Evolutionary conservation across 768 basidiomycete genomes (phyloP).

Genomic region (Gautieria morchelliformis): DNA sequence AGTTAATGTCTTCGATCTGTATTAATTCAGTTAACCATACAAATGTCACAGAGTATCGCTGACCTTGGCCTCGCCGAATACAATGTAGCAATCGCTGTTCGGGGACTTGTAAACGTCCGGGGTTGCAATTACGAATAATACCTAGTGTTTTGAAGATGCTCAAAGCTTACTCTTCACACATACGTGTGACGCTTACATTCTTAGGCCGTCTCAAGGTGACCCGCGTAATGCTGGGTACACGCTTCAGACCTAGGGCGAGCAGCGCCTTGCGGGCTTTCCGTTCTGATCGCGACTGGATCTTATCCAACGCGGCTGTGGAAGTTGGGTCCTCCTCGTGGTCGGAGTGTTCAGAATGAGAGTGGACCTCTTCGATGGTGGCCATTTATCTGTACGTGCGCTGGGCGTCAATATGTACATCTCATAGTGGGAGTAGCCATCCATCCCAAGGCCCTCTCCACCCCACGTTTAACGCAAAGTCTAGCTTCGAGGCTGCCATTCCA

Average conservation of each 20-base stretch:
- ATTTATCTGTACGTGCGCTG: slow-evolving; percentile 5
- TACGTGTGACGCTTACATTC: slow-evolving; percentile 47
- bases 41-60: slow-evolving; percentile 6
- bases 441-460: background rate
- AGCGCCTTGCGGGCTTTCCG: slow-evolving; percentile 94
- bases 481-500: background rate
- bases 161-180: background rate
- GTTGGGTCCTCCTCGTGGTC: slow-evolving; percentile 75
- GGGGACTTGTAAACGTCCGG: slow-evolving; percentile 98
- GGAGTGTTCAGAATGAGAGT: slow-evolving; percentile 42
- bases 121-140: slow-evolving; percentile 84
- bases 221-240: slow-evolving; percentile 85
- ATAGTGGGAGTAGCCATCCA: background rate
- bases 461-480: background rate
- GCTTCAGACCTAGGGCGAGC: slow-evolving; percentile 83
- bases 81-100: slow-evolving; percentile 97
- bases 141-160: slow-evolving; percentile 27
- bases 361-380: slow-evolving; percentile 75
- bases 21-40: background rate
- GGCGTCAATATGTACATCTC: slow-evolving; percentile 7
- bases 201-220: slow-evolving; percentile 93
- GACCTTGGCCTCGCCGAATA: slow-evolving; percentile 96
- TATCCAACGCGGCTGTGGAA: slow-evolving; percentile 76
- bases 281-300: slow-evolving; percentile 90
- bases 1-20: slow-evolving; percentile 83